phyloP scores from a whole-genome alignment of 345 rosid genomes.

The Anacardium occidentale region DNA sequence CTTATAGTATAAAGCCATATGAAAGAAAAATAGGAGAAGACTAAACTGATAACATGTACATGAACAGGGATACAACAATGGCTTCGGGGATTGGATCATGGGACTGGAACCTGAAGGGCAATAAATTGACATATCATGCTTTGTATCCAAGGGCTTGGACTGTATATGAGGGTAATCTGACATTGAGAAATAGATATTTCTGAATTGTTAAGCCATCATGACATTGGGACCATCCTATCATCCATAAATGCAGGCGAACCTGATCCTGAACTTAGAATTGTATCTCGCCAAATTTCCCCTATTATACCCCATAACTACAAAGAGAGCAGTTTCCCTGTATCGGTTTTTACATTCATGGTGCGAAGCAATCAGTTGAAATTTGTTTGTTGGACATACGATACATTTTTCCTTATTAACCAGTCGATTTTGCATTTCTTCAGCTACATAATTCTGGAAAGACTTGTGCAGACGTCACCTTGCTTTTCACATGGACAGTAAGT shows the following conservation, averaged over 20 bases:
- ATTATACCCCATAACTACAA: constrained; percentile 86
- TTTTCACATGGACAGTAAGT: constrained; percentile 97
- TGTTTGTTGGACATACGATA: constrained; percentile 1
- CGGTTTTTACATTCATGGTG: constrained; percentile 84
- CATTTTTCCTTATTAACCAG: constrained; percentile 22
- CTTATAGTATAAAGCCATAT: neutral
- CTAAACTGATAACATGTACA: constrained; percentile 20
- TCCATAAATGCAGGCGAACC: constrained; percentile 69
- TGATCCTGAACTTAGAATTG: constrained; percentile 80
- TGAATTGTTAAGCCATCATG: neutral
- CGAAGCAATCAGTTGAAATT: constrained; percentile 19
- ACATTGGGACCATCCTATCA: neutral
- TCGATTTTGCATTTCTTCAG: constrained; percentile 38
- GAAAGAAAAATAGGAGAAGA: constrained; percentile 2
- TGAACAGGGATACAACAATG: constrained; percentile 45
- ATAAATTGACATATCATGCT: constrained; percentile 85
- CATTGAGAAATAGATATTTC: constrained; percentile 3
- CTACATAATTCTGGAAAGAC: constrained; percentile 68
- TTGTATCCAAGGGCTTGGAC: constrained; percentile 98
- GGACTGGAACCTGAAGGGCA: constrained; percentile 91
- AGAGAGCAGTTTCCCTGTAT: constrained; percentile 90
- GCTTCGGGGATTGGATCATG: constrained; percentile 74
- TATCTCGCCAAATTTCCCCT: constrained; percentile 90
- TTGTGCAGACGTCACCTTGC: constrained; percentile 67
- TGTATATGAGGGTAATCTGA: constrained; percentile 70